Evolutionary conservation across 176 grass and related monocot genomes (phyloP), one percentile per base, ranked within the genome.

Genomic region (Carex scoparia): DNA sequence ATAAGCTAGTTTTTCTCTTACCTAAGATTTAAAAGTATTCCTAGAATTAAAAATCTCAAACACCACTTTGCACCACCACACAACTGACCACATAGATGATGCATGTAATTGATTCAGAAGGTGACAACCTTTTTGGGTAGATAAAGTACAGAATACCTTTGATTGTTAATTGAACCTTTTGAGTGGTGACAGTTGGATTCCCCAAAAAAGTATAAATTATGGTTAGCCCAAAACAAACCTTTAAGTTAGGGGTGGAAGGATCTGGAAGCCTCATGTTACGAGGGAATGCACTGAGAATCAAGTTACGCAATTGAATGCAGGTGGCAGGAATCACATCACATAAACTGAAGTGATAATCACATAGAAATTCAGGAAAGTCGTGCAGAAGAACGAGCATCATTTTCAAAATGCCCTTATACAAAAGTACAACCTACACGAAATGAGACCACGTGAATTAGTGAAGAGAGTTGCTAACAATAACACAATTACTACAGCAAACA

Each of bases 231-330:
- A 35, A 88, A 92, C 63, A 37, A 79, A 98, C 95, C 95, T 98
- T 98, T 75, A 98, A 88, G 68, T 98, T 98, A 33, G 91, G 93
- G 76, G 95, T 98, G 61, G 95, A 98, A 46, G 95, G 95, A 83
- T 98, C 95, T 38, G 95, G 95, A 87, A 98, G 95, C 82, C 95
- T 94, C 95, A 98, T 98, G 33, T 94, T 98, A 35, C 89, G 95
- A 62, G 95, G 95, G 82, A 95, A 98, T 15, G 95, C 95, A 87
- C 95, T 93, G 67, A 98, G 91, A 89, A 98, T 98, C 62, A 98
- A 91, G 83, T 98, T 98, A 66, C 95, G 95, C 93, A 98, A 93
- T 70, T 98, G 95, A 85, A 98, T 98, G 89, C 95, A 98, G 79
- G 80, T 93, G 66, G 95, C 65, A 74, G 95, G 95, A 76, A 98